Conservation (phyloP, 495 filamentous ascomycete genomes). For the Trichocladium uniseriatum region DNA sequence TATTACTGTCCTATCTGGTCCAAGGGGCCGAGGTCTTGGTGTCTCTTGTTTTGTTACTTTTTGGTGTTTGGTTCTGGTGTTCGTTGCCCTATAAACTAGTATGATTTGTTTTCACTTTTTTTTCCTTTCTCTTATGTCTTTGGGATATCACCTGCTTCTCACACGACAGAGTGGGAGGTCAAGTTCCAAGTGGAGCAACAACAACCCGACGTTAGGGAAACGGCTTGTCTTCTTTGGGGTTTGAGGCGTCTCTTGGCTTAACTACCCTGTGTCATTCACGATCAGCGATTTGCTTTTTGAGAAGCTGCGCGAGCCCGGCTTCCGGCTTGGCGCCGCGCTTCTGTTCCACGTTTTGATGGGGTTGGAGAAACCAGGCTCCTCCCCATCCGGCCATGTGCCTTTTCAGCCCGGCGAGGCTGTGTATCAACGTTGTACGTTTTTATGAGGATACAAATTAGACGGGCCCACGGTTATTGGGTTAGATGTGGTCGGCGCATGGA, state of each 20-base stretch:
- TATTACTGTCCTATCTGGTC: too few species aligned
- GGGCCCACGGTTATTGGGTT: too few species aligned
- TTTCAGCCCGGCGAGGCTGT: slow-evolving; percentile 9
- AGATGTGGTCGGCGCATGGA: too few species aligned
- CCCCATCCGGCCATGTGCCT: not conserved
- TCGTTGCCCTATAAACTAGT: too few species aligned
- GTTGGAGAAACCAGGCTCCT: not conserved
- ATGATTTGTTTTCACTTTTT: too few species aligned
- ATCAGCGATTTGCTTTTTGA: not conserved
- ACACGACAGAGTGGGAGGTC: not conserved
- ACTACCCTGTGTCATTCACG: not conserved
- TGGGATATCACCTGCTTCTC: not conserved
- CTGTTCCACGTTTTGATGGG: not conserved
- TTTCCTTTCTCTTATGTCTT: not conserved
- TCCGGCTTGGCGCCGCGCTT: not conserved
- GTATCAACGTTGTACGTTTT: slow-evolving; percentile 13
- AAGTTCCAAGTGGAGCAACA: not conserved
- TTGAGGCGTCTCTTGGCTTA: not conserved
- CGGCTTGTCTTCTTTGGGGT: not conserved
- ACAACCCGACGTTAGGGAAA: not conserved
- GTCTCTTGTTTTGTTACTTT: too few species aligned
- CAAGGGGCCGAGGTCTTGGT: too few species aligned
- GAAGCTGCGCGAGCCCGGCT: not conserved
- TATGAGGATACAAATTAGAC: not conserved
- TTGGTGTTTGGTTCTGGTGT: too few species aligned